Evolutionary conservation across 345 rosid genomes (phyloP).

Genomic region (Citrus cavaleriei): DNA sequence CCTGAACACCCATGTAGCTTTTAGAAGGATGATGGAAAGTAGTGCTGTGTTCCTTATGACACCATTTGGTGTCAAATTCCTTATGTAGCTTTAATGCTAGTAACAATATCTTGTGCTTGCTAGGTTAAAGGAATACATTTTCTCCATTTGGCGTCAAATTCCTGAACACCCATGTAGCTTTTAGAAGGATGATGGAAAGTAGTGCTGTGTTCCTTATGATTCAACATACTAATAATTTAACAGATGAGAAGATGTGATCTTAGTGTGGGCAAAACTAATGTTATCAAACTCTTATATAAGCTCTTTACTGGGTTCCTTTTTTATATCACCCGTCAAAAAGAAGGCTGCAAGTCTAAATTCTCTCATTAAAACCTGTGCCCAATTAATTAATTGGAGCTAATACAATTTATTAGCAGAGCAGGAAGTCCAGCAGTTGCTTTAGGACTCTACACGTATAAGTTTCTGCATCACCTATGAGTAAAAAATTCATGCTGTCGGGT

Average conservation of each 20-base stretch:
- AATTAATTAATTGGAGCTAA: not conserved
- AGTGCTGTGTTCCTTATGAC: not conserved
- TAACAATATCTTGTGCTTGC: not conserved
- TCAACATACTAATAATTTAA: not conserved
- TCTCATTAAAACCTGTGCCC: not conserved
- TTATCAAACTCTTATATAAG: not conserved
- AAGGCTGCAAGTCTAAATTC: not conserved
- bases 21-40: not conserved
- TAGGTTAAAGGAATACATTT: not conserved
- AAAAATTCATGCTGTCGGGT: not conserved
- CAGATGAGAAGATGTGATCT: not conserved
- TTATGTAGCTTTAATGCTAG: too few relatives aligned
- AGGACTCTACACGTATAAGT: not conserved
- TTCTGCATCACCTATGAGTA: not conserved
- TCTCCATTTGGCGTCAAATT: not conserved
- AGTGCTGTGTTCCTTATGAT: not conserved
- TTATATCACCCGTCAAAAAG: not conserved
- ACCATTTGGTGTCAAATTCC: not conserved
- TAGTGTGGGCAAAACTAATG: not conserved
- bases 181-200: not conserved
- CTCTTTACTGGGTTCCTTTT: not conserved
- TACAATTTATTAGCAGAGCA: not conserved
- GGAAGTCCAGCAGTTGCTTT: not conserved
- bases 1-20: too few relatives aligned
- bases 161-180: too few relatives aligned